Evolutionary conservation across 2,329 filamentous ascomycete genomes (phyloP), one percentile per base, ranked within the genome.

Genomic region (Alternaria consortialis): DNA sequence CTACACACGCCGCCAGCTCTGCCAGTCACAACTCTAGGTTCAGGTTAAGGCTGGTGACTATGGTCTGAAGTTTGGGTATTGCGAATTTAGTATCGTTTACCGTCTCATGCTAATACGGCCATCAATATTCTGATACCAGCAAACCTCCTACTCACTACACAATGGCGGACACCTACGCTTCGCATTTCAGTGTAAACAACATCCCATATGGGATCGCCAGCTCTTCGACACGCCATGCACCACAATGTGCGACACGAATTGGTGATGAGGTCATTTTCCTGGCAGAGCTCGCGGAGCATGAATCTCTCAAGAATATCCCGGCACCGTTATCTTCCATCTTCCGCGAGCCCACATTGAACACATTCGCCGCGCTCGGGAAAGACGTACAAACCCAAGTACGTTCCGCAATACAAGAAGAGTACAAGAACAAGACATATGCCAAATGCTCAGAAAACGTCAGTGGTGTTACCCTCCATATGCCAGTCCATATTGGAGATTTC

Each of bases 401-500:
- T 47, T 62, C 62, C n/a, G 74, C 74, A 20, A 76, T 86, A 20
- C 81, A 80, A 68, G 31, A 68, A 13, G 53, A 32, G 42, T 78
- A 62, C 66, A 80, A 58, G 37, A 70, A 20, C 56, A 80, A 13
- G 7, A 36, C 54, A 4, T 62, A 69, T 32, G 44, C 39, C 0
- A 20, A 25, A 1, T 43, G 7, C 9, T 62, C 70, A 4, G 73
- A 80, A 29, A 53, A 73, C 29, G 66, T 87, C 15, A 63, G 74
- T 39, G 71, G 79, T 32, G 82, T 84, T 17, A 74, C 75, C 4
- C 74, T 87, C 65, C 84, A 88, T 67, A 69, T 89, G 0, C 88
- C 88, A 0, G 75, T 90, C 37, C 72, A 78, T 3, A 83, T 87
- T 17, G 80, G 81, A 5, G 86, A 85, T 36, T 90, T 88, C 68